Evolutionary conservation across 805 yeast species (phyloP).

Genomic region (Candida parachauliodes): DNA sequence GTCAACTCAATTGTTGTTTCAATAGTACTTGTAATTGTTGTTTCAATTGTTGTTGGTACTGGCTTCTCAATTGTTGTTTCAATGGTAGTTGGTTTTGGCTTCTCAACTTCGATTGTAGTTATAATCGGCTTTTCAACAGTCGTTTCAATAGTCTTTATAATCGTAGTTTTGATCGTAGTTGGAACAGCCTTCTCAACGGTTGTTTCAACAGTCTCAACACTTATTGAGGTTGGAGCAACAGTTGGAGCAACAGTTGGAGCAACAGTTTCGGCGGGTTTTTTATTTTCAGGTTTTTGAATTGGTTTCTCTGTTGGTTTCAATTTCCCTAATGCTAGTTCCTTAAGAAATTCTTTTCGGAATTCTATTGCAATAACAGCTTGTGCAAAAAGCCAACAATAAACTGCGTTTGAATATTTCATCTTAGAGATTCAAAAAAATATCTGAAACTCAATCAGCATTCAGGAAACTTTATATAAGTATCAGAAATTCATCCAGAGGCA

Average conservation of each 20-base stretch:
- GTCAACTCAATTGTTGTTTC: neutral
- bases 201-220: neutral
- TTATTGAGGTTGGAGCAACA: no score
- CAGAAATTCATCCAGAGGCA: no score
- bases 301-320: neutral
- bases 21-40: conserved; percentile 1
- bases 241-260: neutral
- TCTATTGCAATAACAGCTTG: conserved; percentile 3
- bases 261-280: neutral
- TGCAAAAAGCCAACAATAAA: neutral
- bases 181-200: conserved; percentile 4
- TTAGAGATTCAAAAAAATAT: no score
- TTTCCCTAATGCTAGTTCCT: neutral
- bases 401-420: neutral
- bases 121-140: conserved; percentile 4
- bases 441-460: no score
- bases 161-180: conserved; percentile 1
- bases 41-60: conserved; percentile 4
- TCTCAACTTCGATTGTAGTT: conserved; percentile 1
- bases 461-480: no score
- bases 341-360: neutral
- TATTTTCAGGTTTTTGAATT: neutral
- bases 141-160: conserved; percentile 1
- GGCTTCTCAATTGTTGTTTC: conserved; percentile 1
- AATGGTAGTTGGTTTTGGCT: neutral